Percentiles rank a stretch among this genome's conserved stretches.
Evolutionary conservation across 2,329 filamentous ascomycete species (phyloP).

Genomic region (Claviceps digitariae): DNA sequence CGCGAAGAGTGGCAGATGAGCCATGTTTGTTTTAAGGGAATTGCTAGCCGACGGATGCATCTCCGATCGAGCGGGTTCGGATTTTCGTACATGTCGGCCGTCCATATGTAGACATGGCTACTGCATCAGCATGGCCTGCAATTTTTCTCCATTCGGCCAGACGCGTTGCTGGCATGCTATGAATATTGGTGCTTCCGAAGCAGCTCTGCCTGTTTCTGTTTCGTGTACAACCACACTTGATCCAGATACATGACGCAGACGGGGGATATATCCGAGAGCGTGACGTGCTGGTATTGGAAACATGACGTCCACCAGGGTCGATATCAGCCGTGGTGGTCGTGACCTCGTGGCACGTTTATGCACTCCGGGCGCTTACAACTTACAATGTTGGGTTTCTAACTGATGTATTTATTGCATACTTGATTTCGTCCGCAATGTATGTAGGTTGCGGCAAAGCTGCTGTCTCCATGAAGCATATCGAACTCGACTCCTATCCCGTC

Average conservation of each 20-base stretch:
- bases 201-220: background rate
- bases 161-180: background rate
- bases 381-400: too few relatives aligned
- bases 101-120: background rate
- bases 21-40: conserved; percentile 1
- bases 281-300: background rate
- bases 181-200: background rate
- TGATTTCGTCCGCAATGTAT: background rate
- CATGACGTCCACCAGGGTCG: background rate
- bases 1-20: background rate
- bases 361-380: background rate
- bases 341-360: background rate
- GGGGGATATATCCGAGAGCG: background rate
- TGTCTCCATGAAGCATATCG: background rate
- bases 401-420: background rate
- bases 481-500: background rate
- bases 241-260: background rate
- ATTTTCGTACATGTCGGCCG: background rate
- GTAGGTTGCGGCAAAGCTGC: background rate
- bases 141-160: background rate
- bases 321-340: background rate
- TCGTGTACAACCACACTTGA: background rate
- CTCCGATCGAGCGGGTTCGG: background rate
- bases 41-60: background rate
- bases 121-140: background rate